Percentiles rank a stretch among this genome's conserved stretches.
Evolutionary conservation across 2,329 filamentous ascomycete genomes (phyloP).

Genomic region (Apiospora sp.): DNA sequence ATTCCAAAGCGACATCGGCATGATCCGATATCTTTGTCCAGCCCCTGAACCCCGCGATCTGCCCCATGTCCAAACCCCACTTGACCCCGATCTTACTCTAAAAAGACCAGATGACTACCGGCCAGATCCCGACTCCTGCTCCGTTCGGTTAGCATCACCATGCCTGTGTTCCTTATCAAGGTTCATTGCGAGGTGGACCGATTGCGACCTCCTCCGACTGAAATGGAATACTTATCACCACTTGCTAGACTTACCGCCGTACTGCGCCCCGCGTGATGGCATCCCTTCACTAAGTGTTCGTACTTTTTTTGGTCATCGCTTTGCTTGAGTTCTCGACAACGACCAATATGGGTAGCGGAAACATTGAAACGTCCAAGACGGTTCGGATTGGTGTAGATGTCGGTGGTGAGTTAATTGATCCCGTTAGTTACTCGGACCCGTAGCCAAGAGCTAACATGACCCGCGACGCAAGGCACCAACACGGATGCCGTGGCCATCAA

Average conservation of each 20-base stretch:
- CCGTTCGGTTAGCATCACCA: not conserved
- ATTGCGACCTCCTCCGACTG: not conserved
- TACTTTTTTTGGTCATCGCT: too few species aligned
- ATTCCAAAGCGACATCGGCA: not conserved
- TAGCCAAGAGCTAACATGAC: not conserved
- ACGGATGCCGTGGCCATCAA: conserved; percentile 58
- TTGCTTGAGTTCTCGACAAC: too few species aligned
- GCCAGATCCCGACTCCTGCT: not conserved
- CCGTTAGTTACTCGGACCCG: not conserved
- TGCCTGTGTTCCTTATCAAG: not conserved
- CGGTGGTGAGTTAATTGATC: not conserved
- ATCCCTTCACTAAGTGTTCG: too few species aligned
- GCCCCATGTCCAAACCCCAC: not conserved
- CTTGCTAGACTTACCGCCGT: not conserved
- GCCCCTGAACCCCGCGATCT: conserved; percentile 9
- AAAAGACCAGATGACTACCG: conserved; percentile 1
- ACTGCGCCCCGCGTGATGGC: not conserved
- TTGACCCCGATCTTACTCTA: not conserved
- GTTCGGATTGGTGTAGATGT: not conserved
- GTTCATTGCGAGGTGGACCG: not conserved
- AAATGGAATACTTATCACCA: not conserved
- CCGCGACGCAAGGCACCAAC: conserved; percentile 50
- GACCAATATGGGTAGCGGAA: not conserved
- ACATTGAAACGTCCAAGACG: not conserved
- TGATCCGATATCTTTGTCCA: not conserved